Evolutionary conservation across 257 asterid species (phyloP).

Genomic region (Verbena officinalis): DNA sequence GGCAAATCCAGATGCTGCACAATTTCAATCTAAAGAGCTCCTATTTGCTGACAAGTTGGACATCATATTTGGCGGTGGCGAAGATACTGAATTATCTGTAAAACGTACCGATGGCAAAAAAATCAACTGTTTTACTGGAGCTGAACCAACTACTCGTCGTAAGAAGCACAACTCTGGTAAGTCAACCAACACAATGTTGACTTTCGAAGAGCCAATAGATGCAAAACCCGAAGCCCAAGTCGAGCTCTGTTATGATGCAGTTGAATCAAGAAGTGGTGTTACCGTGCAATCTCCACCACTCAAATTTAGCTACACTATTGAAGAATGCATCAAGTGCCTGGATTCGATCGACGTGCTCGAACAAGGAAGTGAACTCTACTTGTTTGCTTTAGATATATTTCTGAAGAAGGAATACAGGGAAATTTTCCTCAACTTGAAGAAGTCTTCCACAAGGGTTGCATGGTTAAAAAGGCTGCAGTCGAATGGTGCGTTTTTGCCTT

Average conservation of each 20-base stretch:
- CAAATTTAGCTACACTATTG: constrained; percentile 34
- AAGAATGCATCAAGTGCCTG: constrained; percentile 41
- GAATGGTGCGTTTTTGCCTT: constrained; percentile 32
- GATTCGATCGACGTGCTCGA: constrained; percentile 37
- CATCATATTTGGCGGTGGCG: constrained; percentile 29
- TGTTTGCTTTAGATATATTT: constrained; percentile 40
- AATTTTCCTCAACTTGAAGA: constrained; percentile 43
- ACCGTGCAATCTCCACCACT: constrained; percentile 36
- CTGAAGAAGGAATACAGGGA: constrained; percentile 43
- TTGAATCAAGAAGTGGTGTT: constrained; percentile 34
- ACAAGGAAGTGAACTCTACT: constrained; percentile 40
- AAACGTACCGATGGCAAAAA: constrained; percentile 20
- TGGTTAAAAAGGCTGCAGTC: constrained; percentile 42
- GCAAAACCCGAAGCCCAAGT: constrained; percentile 25
- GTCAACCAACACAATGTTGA: constrained; percentile 21
- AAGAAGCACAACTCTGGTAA: constrained; percentile 20
- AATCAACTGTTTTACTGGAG: constrained; percentile 13
- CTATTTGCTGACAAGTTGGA: constrained; percentile 36
- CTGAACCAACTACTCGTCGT: constrained; percentile 27
- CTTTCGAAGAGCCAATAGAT: constrained; percentile 19
- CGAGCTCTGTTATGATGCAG: constrained; percentile 37
- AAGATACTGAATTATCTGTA: constrained; percentile 20
- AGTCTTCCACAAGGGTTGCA: constrained; percentile 36
- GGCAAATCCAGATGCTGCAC: constrained; percentile 45
- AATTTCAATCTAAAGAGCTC: constrained; percentile 39